Conservation (phyloP, 2,329 filamentous ascomycete species). For the Aspergillus quadricinctus region DNA sequence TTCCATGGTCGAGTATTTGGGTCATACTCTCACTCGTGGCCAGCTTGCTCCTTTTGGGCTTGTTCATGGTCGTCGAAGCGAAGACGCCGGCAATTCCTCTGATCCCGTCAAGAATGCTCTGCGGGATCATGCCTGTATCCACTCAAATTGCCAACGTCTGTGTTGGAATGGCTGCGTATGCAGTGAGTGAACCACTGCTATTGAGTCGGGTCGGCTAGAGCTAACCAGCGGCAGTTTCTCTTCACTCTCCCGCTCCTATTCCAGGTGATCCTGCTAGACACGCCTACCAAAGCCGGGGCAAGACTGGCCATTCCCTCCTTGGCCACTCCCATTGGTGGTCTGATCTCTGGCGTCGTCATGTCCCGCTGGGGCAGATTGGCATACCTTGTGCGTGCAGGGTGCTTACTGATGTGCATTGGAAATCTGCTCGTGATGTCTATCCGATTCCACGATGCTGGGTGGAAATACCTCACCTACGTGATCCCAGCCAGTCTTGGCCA, state of each 20-base stretch:
- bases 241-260: conserved; percentile 47
- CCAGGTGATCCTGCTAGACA: conserved; percentile 40
- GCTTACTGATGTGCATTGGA: conserved; percentile 42
- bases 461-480: conserved; percentile 45
- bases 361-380: conserved; percentile 45
- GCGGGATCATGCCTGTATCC: conserved; percentile 51
- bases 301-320: conserved; percentile 44
- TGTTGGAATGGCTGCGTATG: conserved; percentile 59
- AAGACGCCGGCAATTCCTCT: conserved; percentile 41
- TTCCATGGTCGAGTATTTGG: conserved; percentile 42
- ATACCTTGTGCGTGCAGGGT: conserved; percentile 38
- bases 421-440: conserved; percentile 41
- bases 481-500: conserved; percentile 46
- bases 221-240: conserved; percentile 34
- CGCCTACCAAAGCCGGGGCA: conserved; percentile 42
- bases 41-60: conserved; percentile 34
- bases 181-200: conserved; percentile 41
- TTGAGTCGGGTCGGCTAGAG: not conserved
- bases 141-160: conserved; percentile 58
- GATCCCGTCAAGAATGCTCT: conserved; percentile 50
- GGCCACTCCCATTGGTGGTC: conserved; percentile 42
- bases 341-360: conserved; percentile 45
- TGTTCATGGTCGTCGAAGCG: conserved; percentile 39
- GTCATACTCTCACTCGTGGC: conserved; percentile 37
- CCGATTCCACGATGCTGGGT: conserved; percentile 38